A percentile compares a stretch with the other conserved stretches of the same genome.
These are phyloP conservation scores for Gnomoniopsis sp. DNA, from an alignment of 2,329 filamentous ascomycete species.

Conservation along the genomic window DNA sequence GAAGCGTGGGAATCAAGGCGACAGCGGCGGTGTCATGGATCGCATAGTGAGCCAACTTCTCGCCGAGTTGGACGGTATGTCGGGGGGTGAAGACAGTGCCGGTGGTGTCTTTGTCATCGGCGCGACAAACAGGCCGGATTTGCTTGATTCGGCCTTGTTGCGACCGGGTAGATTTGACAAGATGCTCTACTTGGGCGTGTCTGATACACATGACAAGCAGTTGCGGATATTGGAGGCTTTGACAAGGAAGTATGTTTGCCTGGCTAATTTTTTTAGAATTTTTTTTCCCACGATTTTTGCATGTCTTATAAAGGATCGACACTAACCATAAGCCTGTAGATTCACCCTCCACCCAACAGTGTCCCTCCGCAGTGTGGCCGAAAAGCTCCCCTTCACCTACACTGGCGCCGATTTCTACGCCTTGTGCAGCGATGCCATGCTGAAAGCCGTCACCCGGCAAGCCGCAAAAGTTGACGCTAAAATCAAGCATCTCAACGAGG, in stretches of 20 bases:
- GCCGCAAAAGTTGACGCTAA: slow-evolving; percentile 80
- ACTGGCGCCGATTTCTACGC: slow-evolving; percentile 97
- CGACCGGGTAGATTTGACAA: slow-evolving; percentile 94
- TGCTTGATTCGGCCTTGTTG: slow-evolving; percentile 85
- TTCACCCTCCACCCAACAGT: slow-evolving; percentile 81
- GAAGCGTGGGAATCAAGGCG: slow-evolving; percentile 94
- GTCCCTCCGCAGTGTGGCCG: slow-evolving; percentile 71
- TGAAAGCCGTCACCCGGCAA: slow-evolving; percentile 94
- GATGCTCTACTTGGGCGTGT: slow-evolving; percentile 95
- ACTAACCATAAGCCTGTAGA: slow-evolving; percentile 39
- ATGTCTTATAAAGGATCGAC: background rate
- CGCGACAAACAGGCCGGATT: slow-evolving; percentile 89
- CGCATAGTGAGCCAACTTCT: slow-evolving; percentile 92
- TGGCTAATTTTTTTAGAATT: background rate
- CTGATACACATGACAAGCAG: slow-evolving; percentile 95
- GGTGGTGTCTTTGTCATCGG: slow-evolving; percentile 96
- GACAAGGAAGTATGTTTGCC: slow-evolving; percentile 76
- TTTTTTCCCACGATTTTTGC: too few relatives aligned
- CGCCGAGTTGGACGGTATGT: slow-evolving; percentile 97
- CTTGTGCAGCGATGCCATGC: slow-evolving; percentile 95
- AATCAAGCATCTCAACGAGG: slow-evolving; percentile 65
- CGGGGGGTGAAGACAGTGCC: slow-evolving; percentile 74
- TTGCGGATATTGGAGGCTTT: slow-evolving; percentile 89
- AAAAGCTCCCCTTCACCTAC: slow-evolving; percentile 86
- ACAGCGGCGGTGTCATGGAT: slow-evolving; percentile 97